Base-by-base conservation (phyloP, 140 eudicot genomes). In the Cichorium intybus region DNA sequence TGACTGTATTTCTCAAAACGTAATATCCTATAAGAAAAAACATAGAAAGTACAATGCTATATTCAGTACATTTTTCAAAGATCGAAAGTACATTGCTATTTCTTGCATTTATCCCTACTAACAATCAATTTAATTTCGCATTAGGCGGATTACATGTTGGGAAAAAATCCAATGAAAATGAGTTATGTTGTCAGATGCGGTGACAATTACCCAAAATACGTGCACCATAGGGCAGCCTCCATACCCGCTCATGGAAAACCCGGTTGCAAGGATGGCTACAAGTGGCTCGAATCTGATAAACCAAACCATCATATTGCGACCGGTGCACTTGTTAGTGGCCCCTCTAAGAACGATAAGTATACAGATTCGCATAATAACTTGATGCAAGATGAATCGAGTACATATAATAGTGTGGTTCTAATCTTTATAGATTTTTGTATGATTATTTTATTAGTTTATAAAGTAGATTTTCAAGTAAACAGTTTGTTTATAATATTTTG, bases 181-280 rank as follows among this genome's bases (percentile, higher is more conserved):
- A 90, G 97, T 49, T 90, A 66, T 82, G 84, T 90, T 15, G 95
- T 90, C 75, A 93, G 95, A 7, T 86, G 84, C 28, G 94, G 95
- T 16, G 81, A 78, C 27, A 68, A 86, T 6, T 90, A 79, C 69
- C 87, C 97, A 14, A 26, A 73, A 57, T 87, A 16, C 29, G 90
- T 90, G 62, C 97, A 90, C 78, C 97, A 90, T 28, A 75, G 97
- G 51, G 97, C 90, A 64, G 97, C 97, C 71, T 87, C 95, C 10
- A 90, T 87, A 34, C 97, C 97, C 2, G 56, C 77, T 9, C 77
- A 81, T 77, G 80, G 75, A 47, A 77, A 53, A 20, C 58, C 93
- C 3, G 70, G 79, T 12, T 90, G 93, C 79, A 72, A 75, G 3
- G 80, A 84, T 10, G 93, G 93, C 4, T 84, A 60, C 70, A 59